Evolutionary conservation across 2,329 filamentous ascomycete species (phyloP), one percentile per base, ranked within the genome.

Genomic region (Didymella lethalis): DNA sequence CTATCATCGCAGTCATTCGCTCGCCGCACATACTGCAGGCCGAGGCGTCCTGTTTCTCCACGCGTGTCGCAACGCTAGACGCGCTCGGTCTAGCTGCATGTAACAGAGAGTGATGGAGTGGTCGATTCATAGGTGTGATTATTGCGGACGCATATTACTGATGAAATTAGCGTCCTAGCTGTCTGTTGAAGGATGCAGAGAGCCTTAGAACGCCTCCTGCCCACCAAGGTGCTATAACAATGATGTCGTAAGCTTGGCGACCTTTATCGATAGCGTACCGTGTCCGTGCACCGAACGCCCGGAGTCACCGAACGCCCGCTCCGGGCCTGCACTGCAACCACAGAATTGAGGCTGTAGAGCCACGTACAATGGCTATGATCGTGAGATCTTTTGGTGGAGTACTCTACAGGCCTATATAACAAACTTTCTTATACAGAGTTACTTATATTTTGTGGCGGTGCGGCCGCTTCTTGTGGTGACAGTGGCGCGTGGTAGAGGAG

Each of bases 51-150:
- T 26, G 32, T 34, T n/a, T 7, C 26, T 25, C 34, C 18, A 41
- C 12, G 46, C 47, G 20, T 26, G 16, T 55, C 54, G 54, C 54
- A 41, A 56, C 18, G 47, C 54, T 56, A 56, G 25, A 46, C 54
- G 26, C 34, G 32, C 31, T 56, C 25, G 46, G 40, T 23, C 26
- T 56, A 56, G 54, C 20, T 23, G 25, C 29, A 11, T 11, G 23
- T 11, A 11, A n/a, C n/a, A 26, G n/a, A 12, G 25, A 8, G 25
- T 25, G 28, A 34, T 5, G 18, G 12, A 12, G 20, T n/a, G 7
- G 4, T 18, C 48, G 18, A 12, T 29, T 5, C 31, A 10, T 7
- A 8, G 12, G 12, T 7, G 23, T 18, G 1, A 4, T 47, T 34
- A 5, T 26, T 23, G 7, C 10, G 32, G n/a, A 20, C 4, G 3